These are phyloP conservation scores for Pseudogymnoascus sp. DNA, from an alignment of 2,329 filamentous ascomycete species.

Conservation along the genomic window DNA sequence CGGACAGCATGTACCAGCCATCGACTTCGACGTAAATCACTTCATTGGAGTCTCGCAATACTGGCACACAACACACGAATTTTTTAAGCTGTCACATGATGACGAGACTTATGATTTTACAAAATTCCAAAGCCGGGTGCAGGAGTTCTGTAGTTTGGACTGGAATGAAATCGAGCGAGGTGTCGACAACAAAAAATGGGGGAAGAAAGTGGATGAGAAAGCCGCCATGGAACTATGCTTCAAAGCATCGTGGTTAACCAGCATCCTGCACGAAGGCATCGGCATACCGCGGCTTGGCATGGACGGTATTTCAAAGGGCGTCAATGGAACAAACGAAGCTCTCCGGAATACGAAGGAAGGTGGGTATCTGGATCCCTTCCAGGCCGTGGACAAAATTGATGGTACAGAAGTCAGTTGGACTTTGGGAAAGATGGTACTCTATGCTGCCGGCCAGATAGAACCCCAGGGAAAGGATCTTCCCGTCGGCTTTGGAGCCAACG, in stretches of 20 bases:
- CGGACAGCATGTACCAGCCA: constrained; percentile 84
- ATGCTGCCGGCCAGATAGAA: constrained; percentile 81
- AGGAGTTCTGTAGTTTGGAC: constrained; percentile 73
- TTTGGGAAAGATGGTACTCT: constrained; percentile 89
- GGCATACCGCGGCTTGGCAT: constrained; percentile 80
- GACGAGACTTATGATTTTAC: constrained; percentile 82
- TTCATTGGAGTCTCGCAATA: constrained; percentile 97
- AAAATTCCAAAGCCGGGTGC: constrained; percentile 78
- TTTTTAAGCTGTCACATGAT: constrained; percentile 69
- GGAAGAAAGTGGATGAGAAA: constrained; percentile 63
- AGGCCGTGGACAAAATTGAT: constrained; percentile 86
- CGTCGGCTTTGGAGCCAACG: constrained; percentile 89
- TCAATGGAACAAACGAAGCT: constrained; percentile 50
- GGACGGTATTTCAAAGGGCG: constrained; percentile 46
- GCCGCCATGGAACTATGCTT: constrained; percentile 87
- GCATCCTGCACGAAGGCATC: constrained; percentile 90
- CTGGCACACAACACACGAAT: constrained; percentile 95
- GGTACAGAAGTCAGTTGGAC: constrained; percentile 95
- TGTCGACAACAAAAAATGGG: constrained; percentile 59
- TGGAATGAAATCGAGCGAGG: constrained; percentile 69
- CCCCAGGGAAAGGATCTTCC: constrained; percentile 55
- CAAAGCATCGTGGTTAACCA: constrained; percentile 97
- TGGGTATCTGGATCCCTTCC: constrained; percentile 77
- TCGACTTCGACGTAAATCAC: constrained; percentile 95
- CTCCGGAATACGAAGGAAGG: constrained; percentile 55